phyloP scores from a whole-genome alignment of 148 eudicot species.

The Fagopyrum homotropicum region DNA sequence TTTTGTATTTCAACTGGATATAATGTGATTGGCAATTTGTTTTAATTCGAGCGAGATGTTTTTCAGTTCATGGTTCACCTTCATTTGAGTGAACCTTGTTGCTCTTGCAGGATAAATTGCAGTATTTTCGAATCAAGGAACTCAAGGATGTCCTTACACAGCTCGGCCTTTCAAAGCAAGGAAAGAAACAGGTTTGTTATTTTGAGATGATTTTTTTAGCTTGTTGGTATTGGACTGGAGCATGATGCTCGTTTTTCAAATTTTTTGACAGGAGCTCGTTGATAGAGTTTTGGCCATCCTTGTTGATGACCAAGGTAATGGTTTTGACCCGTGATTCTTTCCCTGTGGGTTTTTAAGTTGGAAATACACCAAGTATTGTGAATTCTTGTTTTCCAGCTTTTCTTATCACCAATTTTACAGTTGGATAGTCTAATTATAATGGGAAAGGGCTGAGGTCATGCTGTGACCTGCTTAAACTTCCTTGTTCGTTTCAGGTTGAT shows the following conservation, averaged over 20 bases:
- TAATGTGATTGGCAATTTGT: not conserved
- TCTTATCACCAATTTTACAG: not conserved
- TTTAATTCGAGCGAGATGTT: not conserved
- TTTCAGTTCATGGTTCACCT: not conserved
- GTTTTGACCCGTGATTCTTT: not conserved
- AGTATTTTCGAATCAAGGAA: constrained; percentile 81
- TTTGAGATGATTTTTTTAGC: constrained; percentile 11
- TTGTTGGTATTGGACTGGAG: not conserved
- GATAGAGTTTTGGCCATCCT: constrained; percentile 68
- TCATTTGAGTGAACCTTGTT: not conserved
- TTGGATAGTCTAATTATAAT: not conserved
- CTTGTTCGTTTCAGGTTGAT: not conserved
- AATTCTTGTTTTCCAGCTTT: not conserved
- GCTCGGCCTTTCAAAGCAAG: constrained; percentile 87
- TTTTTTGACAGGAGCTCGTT: constrained; percentile 67
- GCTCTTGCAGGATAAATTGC: constrained; percentile 60
- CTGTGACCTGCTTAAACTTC: not conserved
- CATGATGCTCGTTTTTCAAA: not conserved
- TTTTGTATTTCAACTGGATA: not conserved
- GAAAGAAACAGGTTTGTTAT: constrained; percentile 78
- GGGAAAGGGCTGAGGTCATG: not conserved
- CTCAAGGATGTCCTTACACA: constrained; percentile 78
- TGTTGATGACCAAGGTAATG: constrained; percentile 79
- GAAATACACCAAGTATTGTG: not conserved
- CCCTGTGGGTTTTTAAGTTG: not conserved